Base-by-base conservation (phyloP, 2,329 filamentous ascomycete species). In the Aspergillus versicolor region DNA sequence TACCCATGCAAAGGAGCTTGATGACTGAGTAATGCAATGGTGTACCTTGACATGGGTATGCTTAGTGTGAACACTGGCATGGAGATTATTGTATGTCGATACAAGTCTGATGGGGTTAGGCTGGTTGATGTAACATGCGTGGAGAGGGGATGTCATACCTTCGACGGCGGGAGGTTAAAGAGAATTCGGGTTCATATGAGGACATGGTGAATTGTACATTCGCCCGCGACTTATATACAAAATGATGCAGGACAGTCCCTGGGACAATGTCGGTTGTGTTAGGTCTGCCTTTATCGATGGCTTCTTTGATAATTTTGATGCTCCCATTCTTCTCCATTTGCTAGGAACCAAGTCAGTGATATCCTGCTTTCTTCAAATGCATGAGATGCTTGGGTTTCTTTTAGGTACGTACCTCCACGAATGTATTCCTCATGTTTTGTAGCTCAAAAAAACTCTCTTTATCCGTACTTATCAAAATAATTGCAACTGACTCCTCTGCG, bases 201-300 rank as follows among this genome's bases (percentile, higher is more conserved):
- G 92, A 89, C 91, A 96, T 96, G 64, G 86, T 89, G 74, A 97
- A 99, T 72, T 99, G 95, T 27, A 99, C 94, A 66, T 99, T 96
- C 19, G 88, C 87, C 58, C 91, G 85, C 15, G 91, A 96, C 75
- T 97, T 99, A 81, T 96, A 99, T 17, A 99, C 77, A 70, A 97
- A 99, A 78, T 99, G 94, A 64, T 89, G 88, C 52, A 97, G 79
- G 32, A 89, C 87, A 15, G 88, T 90, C 22, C 89, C 90, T 0
- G 92, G 90, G 1, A 92, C 84, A 57, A 99, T 87, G 58, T 94
- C 88, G 15, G 85, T 84, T 57, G 88, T 84, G 24, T 78, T 80
- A 1, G 90, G 88, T 9, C 93, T 88, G 11, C 92, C 91, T 34
- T 83, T 79, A 9, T 82, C 82, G 32, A 90, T 85, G 13, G 92